These are phyloP conservation scores for Aspergillus haitiensis DNA, from an alignment of 495 filamentous ascomycete genomes.

Conservation along the genomic window DNA sequence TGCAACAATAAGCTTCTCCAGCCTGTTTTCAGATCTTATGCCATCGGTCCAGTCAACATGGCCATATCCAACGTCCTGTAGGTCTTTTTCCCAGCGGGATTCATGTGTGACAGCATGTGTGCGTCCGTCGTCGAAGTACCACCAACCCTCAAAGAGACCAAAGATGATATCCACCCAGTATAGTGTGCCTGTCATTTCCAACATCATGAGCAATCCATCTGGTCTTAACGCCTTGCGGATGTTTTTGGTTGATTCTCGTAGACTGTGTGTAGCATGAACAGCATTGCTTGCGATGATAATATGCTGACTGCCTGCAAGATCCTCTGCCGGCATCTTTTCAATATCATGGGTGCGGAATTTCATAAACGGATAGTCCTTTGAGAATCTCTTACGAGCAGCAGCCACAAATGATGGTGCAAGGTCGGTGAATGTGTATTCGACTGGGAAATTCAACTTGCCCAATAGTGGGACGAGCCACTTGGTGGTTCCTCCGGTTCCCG, in stretches of 20 bases:
- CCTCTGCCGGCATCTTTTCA: slow-evolving; percentile 25
- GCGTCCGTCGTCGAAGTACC: slow-evolving; percentile 48
- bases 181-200: slow-evolving; percentile 38
- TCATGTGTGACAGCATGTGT: slow-evolving; percentile 37
- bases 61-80: slow-evolving; percentile 42
- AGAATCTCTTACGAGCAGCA: slow-evolving; percentile 32
- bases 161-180: slow-evolving; percentile 48
- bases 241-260: slow-evolving; percentile 27
- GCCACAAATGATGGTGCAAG: slow-evolving; percentile 41
- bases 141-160: slow-evolving; percentile 53
- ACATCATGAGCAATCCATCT: slow-evolving; percentile 36
- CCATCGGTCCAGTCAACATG: slow-evolving; percentile 50
- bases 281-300: slow-evolving; percentile 44
- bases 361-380: slow-evolving; percentile 25
- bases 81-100: slow-evolving; percentile 32
- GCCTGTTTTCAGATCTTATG: slow-evolving; percentile 30
- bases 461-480: slow-evolving; percentile 32
- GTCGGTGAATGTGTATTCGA: slow-evolving; percentile 48
- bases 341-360: slow-evolving; percentile 34
- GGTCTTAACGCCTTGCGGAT: slow-evolving; percentile 32
- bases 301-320: slow-evolving; percentile 25
- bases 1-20: slow-evolving; percentile 43
- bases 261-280: slow-evolving; percentile 44
- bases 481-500: slow-evolving; percentile 46
- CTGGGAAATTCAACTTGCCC: slow-evolving; percentile 28